Percentiles rank a stretch among this genome's conserved stretches.
Conservation (phyloP, 805 yeast species). For the Ogataea chonburiensis region DNA sequence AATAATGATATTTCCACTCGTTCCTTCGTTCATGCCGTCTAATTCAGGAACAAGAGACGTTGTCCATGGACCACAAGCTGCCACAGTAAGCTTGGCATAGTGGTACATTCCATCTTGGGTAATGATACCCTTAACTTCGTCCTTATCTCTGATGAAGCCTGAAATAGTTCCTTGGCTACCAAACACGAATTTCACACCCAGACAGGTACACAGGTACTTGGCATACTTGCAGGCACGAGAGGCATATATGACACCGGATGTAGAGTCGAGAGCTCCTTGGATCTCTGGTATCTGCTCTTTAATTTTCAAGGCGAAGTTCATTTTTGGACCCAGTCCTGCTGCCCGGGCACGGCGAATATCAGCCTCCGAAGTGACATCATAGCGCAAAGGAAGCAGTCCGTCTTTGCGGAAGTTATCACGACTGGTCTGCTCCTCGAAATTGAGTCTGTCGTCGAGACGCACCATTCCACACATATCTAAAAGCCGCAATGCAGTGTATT, state of each 20-base stretch:
- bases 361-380: constrained; percentile 31
- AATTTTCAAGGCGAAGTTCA: constrained; percentile 22
- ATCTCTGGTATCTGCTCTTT: constrained; percentile 18
- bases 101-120: constrained; percentile 32
- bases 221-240: constrained; percentile 35
- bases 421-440: constrained; percentile 29
- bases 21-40: constrained; percentile 38
- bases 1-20: constrained; percentile 37
- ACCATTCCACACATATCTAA: constrained; percentile 31
- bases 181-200: constrained; percentile 37
- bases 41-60: constrained; percentile 34
- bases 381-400: constrained; percentile 32
- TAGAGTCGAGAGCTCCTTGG: constrained; percentile 30
- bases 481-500: constrained; percentile 26
- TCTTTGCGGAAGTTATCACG: constrained; percentile 26
- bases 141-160: neutral
- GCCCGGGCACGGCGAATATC: constrained; percentile 34
- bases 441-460: constrained; percentile 28
- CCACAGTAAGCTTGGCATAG: constrained; percentile 27
- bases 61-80: constrained; percentile 36
- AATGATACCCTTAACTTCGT: constrained; percentile 17
- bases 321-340: constrained; percentile 29
- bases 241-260: constrained; percentile 37
- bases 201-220: constrained; percentile 24
- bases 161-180: constrained; percentile 33